Evolutionary conservation across 2,329 filamentous ascomycete genomes (phyloP).

Genomic region (Lachnellula occidentalis): DNA sequence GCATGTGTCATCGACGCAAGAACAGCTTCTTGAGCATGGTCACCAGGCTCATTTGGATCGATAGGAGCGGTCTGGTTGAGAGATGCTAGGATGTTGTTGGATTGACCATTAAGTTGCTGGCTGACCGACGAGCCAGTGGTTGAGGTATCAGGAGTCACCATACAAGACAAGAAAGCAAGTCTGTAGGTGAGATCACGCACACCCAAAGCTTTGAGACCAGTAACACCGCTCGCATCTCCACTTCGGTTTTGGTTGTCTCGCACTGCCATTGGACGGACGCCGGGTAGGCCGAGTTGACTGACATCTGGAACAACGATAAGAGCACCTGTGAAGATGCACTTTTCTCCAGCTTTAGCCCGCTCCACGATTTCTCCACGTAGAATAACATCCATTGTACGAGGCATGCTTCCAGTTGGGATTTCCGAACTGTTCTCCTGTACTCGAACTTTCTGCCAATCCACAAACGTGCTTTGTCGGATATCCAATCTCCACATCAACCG

Average conservation of each 20-base stretch:
- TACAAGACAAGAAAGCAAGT: slow-evolving; percentile 93
- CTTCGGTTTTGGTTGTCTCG: slow-evolving; percentile 76
- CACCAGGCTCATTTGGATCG: slow-evolving; percentile 66
- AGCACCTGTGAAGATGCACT: slow-evolving; percentile 95
- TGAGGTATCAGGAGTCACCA: slow-evolving; percentile 85
- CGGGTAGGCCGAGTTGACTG: slow-evolving; percentile 87
- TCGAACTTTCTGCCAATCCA: slow-evolving; percentile 98
- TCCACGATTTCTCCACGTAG: slow-evolving; percentile 96
- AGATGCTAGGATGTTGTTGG: slow-evolving; percentile 78
- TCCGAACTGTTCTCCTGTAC: slow-evolving; percentile 98
- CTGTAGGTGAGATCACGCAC: slow-evolving; percentile 93
- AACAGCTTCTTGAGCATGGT: slow-evolving; percentile 82
- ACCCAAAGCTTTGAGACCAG: slow-evolving; percentile 84
- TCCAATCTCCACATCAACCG: slow-evolving; percentile 93
- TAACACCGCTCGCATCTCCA: slow-evolving; percentile 75
- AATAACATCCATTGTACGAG: slow-evolving; percentile 94
- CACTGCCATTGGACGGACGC: slow-evolving; percentile 74
- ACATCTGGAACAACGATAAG: slow-evolving; percentile 96
- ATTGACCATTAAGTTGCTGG: slow-evolving; percentile 64
- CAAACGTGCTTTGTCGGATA: slow-evolving; percentile 92
- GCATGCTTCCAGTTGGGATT: slow-evolving; percentile 98
- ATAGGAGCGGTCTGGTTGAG: slow-evolving; percentile 66
- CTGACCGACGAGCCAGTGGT: slow-evolving; percentile 70
- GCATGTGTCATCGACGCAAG: slow-evolving; percentile 77
- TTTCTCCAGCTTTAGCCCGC: slow-evolving; percentile 93